Conservation (phyloP, 176 grass and related monocot genomes). For the Miscanthus lutarioriparius region DNA sequence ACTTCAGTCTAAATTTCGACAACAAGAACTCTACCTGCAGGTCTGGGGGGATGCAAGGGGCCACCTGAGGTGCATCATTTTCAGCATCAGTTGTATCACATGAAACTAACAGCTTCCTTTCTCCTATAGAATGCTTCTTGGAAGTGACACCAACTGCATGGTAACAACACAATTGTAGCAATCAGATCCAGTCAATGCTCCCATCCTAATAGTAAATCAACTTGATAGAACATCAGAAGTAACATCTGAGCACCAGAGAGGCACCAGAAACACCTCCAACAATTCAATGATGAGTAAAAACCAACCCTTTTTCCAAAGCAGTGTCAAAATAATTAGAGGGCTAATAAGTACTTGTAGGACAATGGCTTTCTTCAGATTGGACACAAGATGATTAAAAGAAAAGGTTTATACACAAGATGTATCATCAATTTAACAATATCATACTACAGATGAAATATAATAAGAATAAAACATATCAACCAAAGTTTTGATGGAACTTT, state of each 20-base stretch:
- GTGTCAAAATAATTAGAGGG: slow-evolving; percentile 13
- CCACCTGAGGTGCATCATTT: slow-evolving; percentile 33
- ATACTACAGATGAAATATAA: not conserved
- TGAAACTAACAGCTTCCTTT: slow-evolving; percentile 34
- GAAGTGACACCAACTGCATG: slow-evolving; percentile 30
- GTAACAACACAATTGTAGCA: slow-evolving; percentile 9
- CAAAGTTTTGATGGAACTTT: slow-evolving; percentile 7
- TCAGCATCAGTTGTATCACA: slow-evolving; percentile 28
- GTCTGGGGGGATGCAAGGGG: slow-evolving; percentile 14
- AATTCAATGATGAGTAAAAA: slow-evolving; percentile 1
- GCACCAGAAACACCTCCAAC: not conserved
- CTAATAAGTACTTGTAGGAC: not conserved
- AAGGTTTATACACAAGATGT: not conserved
- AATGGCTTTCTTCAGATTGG: slow-evolving; percentile 6
- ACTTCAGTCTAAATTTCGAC: not conserved
- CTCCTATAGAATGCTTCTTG: slow-evolving; percentile 39
- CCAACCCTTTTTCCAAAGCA: not conserved
- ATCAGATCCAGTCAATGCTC: slow-evolving; percentile 14
- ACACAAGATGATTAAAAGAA: not conserved
- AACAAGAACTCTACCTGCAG: slow-evolving; percentile 42
- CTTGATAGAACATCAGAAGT: not conserved
- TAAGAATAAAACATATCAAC: slow-evolving; percentile 8
- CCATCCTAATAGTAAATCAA: slow-evolving; percentile 9
- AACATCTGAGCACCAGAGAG: not conserved
- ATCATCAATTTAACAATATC: slow-evolving; percentile 2